These are phyloP conservation scores for Euphorbia lathyris DNA, from an alignment of 345 rosid species.

Conservation along the genomic window DNA sequence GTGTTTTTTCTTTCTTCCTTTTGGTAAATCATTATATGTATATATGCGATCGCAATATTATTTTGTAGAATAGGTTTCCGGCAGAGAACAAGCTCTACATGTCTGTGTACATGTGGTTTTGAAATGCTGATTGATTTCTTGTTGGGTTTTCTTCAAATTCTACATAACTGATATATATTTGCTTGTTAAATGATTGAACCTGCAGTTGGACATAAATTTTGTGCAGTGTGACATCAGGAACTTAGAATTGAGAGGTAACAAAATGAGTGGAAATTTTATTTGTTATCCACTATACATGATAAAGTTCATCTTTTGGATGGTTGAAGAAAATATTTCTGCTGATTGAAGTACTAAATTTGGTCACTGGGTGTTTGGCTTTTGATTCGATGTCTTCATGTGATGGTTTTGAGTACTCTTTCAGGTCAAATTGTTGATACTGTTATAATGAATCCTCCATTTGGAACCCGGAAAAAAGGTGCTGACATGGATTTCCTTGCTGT, in stretches of 20 bases:
- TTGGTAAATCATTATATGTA: neutral
- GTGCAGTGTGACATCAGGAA: constrained; percentile 66
- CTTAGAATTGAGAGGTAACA: constrained; percentile 64
- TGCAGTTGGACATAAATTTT: constrained; percentile 77
- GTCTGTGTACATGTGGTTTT: neutral
- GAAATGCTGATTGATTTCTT: neutral
- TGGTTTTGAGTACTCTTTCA: constrained; percentile 18
- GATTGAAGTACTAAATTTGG: neutral
- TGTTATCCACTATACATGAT: constrained; percentile 1
- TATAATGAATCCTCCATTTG: constrained; percentile 97
- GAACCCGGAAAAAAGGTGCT: constrained; percentile 82
- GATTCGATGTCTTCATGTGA: constrained; percentile 2
- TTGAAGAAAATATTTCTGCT: neutral
- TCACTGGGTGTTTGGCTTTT: neutral
- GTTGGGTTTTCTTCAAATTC: neutral
- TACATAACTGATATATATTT: constrained; percentile 16
- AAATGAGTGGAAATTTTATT: neutral
- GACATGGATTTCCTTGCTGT: constrained; percentile 78
- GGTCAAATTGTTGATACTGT: constrained; percentile 73
- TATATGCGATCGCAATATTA: too few species aligned
- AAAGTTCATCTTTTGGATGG: neutral
- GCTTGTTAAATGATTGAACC: constrained; percentile 15
- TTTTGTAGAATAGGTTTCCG: neutral
- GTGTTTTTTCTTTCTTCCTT: constrained; percentile 27
- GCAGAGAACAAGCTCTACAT: neutral